Evolutionary conservation across 495 filamentous ascomycete genomes (phyloP).

Genomic region (Penicillium longicatenatum): DNA sequence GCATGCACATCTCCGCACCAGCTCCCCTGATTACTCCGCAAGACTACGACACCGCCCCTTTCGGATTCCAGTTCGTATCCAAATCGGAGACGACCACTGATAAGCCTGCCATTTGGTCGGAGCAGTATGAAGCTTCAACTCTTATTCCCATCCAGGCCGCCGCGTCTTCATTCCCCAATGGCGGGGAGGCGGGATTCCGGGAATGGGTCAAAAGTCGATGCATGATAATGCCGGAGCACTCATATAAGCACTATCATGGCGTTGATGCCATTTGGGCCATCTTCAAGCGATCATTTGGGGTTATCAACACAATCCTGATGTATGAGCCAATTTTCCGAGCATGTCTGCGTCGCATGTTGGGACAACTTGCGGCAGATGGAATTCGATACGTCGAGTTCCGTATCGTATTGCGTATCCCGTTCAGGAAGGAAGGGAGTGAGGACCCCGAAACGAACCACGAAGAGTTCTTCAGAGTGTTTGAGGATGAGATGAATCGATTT

Average conservation of each 20-base stretch:
- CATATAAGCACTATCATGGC: slow-evolving; percentile 78
- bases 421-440: slow-evolving; percentile 59
- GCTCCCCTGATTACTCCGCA: slow-evolving; percentile 49
- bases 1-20: slow-evolving; percentile 68
- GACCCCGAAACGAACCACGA: slow-evolving; percentile 60
- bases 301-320: slow-evolving; percentile 71
- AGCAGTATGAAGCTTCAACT: slow-evolving; percentile 55
- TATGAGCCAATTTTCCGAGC: slow-evolving; percentile 90
- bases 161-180: slow-evolving; percentile 71
- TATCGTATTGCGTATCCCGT: slow-evolving; percentile 61
- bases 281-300: slow-evolving; percentile 68
- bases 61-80: slow-evolving; percentile 55
- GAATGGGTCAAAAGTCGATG: slow-evolving; percentile 76
- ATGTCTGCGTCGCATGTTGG: slow-evolving; percentile 68
- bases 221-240: slow-evolving; percentile 68
- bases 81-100: slow-evolving; percentile 12
- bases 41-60: slow-evolving; percentile 46
- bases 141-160: slow-evolving; percentile 62
- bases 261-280: slow-evolving; percentile 77
- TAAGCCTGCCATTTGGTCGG: slow-evolving; percentile 59
- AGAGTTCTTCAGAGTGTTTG: slow-evolving; percentile 68
- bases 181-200: slow-evolving; percentile 69
- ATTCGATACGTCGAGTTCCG: slow-evolving; percentile 77
- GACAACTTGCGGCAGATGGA: slow-evolving; percentile 70
- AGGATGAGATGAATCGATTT: slow-evolving; percentile 80